phyloP scores from a whole-genome alignment of 352 stramenopile species.

The Globisporangium rhizosaccharum region DNA sequence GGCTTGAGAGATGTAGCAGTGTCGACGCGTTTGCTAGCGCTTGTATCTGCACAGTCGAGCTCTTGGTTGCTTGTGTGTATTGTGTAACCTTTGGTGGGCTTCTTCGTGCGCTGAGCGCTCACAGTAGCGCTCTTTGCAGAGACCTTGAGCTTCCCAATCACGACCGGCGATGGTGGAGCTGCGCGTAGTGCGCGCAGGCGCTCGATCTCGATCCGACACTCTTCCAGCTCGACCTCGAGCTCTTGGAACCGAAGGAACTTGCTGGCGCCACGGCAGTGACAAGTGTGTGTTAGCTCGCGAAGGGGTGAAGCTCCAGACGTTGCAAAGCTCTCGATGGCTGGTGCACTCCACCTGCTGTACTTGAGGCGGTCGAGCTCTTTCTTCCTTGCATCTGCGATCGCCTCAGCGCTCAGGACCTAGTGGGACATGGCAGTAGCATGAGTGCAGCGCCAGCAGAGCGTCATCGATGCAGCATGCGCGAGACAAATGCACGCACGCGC shows the following conservation, averaged over 20 bases:
- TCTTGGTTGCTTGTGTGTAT: not conserved
- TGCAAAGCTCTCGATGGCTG: not conserved
- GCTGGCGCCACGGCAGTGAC: constrained; percentile 14
- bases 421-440: not conserved
- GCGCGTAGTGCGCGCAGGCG: constrained; percentile 29
- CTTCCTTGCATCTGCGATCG: constrained; percentile 51
- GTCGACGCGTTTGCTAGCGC: not conserved
- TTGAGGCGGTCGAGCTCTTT: constrained; percentile 45
- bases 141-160: constrained; percentile 49
- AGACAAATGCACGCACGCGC: constrained; percentile 22
- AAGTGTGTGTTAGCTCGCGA: not conserved
- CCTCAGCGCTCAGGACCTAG: constrained; percentile 44
- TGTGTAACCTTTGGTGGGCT: not conserved
- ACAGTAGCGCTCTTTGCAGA: not conserved
- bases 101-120: not conserved
- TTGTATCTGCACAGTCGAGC: not conserved
- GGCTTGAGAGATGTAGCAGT: not conserved
- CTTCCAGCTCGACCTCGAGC: constrained; percentile 52
- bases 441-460: not conserved
- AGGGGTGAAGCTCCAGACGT: not conserved
- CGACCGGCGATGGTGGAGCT: not conserved
- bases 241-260: constrained; percentile 73
- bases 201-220: constrained; percentile 52
- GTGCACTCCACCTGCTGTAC: constrained; percentile 38
- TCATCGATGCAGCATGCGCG: no score